Evolutionary conservation across 169 alveolate species (phyloP), one percentile per base, ranked within the genome.

Genomic region (Eimeria zaria): DNA sequence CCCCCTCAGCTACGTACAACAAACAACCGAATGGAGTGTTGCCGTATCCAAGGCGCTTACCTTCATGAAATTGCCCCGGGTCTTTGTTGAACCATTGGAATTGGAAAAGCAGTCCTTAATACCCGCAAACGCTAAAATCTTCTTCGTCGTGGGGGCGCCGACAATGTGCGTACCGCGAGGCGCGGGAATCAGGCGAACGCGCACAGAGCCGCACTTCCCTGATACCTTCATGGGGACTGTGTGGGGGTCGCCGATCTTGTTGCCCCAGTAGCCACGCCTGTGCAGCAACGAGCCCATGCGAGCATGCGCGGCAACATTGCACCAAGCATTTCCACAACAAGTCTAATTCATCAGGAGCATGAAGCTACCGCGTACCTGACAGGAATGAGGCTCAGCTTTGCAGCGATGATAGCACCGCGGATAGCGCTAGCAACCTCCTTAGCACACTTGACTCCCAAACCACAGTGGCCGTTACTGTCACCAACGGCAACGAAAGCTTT

Each of bases 381-480:
- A 71, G 99, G 99, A 95, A 99, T 98, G 96, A 99, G 98, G 96
- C 99, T 98, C 95, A 99, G 98, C 98, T 99, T 99, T 80, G 99
- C 99, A 53, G 99, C 98, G 83, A 99, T 99, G 96, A 99, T 99
- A 84, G 99, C 99, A 60, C 99, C 99, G 95, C 99, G 99, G 97
- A 99, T 99, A 85, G 99, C 99, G 74, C 99, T 99, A 95, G 99
- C 99, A 69, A 99, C 99, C 98, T 99, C 99, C 98, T 99, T 99
- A 85, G 99, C 99, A 95, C 99, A 99, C 96, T 97, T 97, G 87
- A 97, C 96, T 46, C 98, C 98, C 69, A 97, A 89, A 60, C 98
- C 98, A 94, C 97, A 92, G 94, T 97, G 97, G 39, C 98, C 98
- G 58, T 97, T 84, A 80, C 91, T 69, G 95, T 97, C 97, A 20